Base-by-base conservation (phyloP, 2,329 filamentous ascomycete genomes). In the Phialophora macrospora region DNA sequence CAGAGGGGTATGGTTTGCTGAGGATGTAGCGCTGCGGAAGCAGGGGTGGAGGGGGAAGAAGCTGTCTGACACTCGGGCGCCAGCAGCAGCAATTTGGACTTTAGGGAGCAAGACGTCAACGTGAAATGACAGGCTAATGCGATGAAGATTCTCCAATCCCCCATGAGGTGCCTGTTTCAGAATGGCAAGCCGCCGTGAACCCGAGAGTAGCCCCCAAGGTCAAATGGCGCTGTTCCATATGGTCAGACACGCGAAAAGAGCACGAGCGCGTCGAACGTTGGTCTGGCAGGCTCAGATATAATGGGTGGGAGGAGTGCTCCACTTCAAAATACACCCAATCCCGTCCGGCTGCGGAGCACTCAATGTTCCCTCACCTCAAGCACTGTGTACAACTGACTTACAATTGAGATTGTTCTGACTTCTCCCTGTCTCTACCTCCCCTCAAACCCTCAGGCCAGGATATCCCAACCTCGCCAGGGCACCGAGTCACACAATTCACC, bases 291-390 rank as follows among this genome's bases (percentile, higher is more conserved):
- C 26, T 28, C 56, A 51, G 44, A 46, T 32, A 48, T 59, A 38
- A 51, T 60, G 58, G 48, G 48, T 26, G 58, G 38, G 58, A 14
- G 24, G 14, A 34, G 28, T n/a, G 38, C 52, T 55, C 52, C 52
- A 55, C 52, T 55, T 20, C 52, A 0, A 32, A 11, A 55, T 34
- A 5, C 28, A 34, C 26, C 52, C 52, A 55, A 55, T 55, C 58
- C 58, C 44, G 51, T 60, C 58, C 54, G 58, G 58, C 58, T 60
- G 58, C 58, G 58, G 58, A 60, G 58, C 58, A 60, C 32, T 54
- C 38, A 44, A 17, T 51, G 48, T 17, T 9, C 48, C 48, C 48
- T 51, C 48, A 51, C 48, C 57, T 60, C 38, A 12, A 26, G 44
- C 57, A 14, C 44, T 4, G 52, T 20, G 52, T 55, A 55, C 52